phyloP scores from a whole-genome alignment of 73 alveolate species.

The Paramecium pentaurelia region DNA sequence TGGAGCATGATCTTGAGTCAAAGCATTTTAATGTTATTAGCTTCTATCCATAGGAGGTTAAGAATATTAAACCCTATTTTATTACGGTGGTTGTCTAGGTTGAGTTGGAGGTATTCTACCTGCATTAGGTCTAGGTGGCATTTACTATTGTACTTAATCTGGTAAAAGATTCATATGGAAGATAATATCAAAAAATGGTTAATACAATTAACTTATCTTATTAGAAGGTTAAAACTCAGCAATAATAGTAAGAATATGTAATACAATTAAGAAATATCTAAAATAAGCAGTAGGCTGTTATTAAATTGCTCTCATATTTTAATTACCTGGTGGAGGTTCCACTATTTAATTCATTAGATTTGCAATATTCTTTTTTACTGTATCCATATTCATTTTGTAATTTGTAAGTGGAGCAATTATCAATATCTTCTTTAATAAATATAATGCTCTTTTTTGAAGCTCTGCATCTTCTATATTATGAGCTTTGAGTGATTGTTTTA shows the following conservation, averaged over 20 bases:
- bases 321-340: neutral
- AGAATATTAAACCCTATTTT: neutral
- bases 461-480: slow-evolving; percentile 8
- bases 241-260: neutral
- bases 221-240: neutral
- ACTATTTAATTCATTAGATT: neutral
- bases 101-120: neutral
- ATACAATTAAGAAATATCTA: slow-evolving; percentile 12
- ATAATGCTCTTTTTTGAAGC: neutral
- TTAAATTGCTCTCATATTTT: neutral
- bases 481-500: neutral
- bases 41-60: neutral
- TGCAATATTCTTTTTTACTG: neutral
- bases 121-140: neutral
- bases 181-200: neutral
- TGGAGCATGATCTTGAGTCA: neutral
- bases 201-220: neutral
- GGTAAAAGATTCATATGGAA: neutral
- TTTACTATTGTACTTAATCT: neutral
- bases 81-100: neutral
- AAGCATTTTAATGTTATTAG: neutral
- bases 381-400: slow-evolving; percentile 8
- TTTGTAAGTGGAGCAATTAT: slow-evolving; percentile 16
- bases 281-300: neutral
- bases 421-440: neutral